Conservation (phyloP, 305 asterid species). For the Nicotiana rustica region DNA sequence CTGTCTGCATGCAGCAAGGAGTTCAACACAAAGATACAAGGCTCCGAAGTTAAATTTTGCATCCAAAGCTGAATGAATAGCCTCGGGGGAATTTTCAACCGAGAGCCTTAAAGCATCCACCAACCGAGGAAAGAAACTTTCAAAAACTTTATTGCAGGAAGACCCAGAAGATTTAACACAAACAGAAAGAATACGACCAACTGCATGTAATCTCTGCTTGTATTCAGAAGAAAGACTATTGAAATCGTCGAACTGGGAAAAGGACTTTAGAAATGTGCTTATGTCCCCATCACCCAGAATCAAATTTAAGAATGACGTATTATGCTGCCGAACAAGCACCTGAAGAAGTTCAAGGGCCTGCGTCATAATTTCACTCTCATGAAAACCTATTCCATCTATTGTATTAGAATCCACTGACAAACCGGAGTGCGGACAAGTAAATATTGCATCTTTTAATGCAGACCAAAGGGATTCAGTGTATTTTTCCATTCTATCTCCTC, state of each 20-base stretch:
- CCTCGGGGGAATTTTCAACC: conserved; percentile 41
- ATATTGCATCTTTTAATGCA: conserved; percentile 68
- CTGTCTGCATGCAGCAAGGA: conserved; percentile 82
- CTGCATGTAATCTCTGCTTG: conserved; percentile 81
- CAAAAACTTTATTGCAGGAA: conserved; percentile 74
- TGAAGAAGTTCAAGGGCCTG: conserved; percentile 78
- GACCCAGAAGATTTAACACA: conserved; percentile 67
- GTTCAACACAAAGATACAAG: conserved; percentile 72
- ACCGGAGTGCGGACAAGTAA: conserved; percentile 66
- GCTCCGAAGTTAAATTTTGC: conserved; percentile 61
- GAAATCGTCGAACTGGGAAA: conserved; percentile 52
- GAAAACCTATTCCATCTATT: conserved; percentile 63
- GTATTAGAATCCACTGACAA: conserved; percentile 55
- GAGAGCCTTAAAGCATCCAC: conserved; percentile 68
- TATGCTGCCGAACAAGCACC: conserved; percentile 57
- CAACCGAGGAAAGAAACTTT: conserved; percentile 67
- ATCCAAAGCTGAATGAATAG: conserved; percentile 44
- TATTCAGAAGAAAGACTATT: conserved; percentile 57
- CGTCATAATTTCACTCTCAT: conserved; percentile 68
- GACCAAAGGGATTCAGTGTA: conserved; percentile 81
- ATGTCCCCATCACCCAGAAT: conserved; percentile 75
- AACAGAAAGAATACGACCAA: conserved; percentile 70
- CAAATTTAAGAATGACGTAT: conserved; percentile 59
- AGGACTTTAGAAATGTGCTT: conserved; percentile 57
- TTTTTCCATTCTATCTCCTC: conserved; percentile 73